phyloP scores from a whole-genome alignment of 163 green algal species.

The Volvox carteri region DNA sequence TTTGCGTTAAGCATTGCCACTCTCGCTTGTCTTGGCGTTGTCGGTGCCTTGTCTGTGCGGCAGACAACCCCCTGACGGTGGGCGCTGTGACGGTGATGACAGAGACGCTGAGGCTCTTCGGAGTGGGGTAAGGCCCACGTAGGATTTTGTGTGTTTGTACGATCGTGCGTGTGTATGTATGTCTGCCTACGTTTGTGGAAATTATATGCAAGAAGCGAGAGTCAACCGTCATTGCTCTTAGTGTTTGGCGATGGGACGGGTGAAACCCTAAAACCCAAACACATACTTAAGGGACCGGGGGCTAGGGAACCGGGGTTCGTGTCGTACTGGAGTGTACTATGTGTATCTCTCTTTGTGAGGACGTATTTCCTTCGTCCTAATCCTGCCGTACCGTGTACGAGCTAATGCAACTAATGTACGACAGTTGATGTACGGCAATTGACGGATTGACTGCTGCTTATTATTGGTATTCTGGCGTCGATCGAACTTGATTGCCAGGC shows the following conservation, averaged over 20 bases:
- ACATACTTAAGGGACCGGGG: no score
- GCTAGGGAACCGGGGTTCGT: background rate
- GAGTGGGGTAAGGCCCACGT: conserved; percentile 55
- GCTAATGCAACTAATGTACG: background rate
- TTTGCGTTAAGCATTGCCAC: no score
- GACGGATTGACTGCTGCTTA: background rate
- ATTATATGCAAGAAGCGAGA: background rate
- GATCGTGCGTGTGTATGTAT: background rate
- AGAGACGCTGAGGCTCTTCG: conserved; percentile 56
- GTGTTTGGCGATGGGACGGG: no score
- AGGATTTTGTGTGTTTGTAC: background rate
- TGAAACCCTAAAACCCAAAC: no score
- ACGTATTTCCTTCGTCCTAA: background rate
- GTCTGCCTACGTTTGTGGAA: background rate
- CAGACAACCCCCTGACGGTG: conserved; percentile 54
- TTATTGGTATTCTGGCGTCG: background rate
- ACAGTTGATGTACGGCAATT: background rate
- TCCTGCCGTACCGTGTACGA: background rate
- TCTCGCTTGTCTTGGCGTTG: background rate
- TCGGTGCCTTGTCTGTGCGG: background rate
- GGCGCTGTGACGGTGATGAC: conserved; percentile 61
- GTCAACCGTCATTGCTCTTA: background rate
- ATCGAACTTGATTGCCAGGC: background rate
- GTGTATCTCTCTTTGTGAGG: background rate
- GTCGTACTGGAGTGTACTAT: background rate